phyloP scores from a whole-genome alignment of 1,284 basidiomycete genomes.

The Pascua guehoae region DNA sequence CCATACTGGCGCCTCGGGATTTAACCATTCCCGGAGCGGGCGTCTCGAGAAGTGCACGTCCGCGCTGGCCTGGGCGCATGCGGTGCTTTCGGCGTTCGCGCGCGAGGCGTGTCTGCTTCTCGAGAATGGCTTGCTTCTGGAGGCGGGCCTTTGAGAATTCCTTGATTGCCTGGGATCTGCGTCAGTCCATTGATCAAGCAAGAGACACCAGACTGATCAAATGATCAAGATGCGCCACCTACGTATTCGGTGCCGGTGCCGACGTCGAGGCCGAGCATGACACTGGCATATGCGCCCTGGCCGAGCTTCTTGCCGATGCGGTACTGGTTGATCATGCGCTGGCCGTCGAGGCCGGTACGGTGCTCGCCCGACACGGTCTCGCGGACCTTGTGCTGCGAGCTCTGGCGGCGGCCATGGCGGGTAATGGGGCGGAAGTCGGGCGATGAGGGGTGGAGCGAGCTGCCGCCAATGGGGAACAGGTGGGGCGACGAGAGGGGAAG shows the following conservation, averaged over 20 bases:
- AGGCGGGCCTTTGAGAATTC: conserved; percentile 50
- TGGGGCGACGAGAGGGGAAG: too few relatives aligned
- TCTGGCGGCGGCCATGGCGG: conserved; percentile 31
- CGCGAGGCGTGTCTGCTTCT: conserved; percentile 23
- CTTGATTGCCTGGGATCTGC: conserved; percentile 43
- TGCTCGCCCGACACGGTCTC: conserved; percentile 50
- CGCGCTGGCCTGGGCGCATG: not conserved
- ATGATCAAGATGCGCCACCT: conserved; percentile 14
- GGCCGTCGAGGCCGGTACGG: conserved; percentile 37
- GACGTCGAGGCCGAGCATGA: conserved; percentile 46
- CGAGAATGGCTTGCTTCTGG: conserved; percentile 36
- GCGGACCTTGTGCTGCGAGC: conserved; percentile 41
- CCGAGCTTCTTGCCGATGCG: conserved; percentile 46
- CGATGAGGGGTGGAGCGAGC: too few relatives aligned
- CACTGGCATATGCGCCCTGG: conserved; percentile 48
- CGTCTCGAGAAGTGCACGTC: not conserved
- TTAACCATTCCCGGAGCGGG: too few relatives aligned
- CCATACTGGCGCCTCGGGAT: not conserved
- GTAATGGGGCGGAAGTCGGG: too few relatives aligned
- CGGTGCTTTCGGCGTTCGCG: conserved; percentile 12
- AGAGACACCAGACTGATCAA: not conserved
- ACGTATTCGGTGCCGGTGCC: conserved; percentile 48
- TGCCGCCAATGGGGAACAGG: too few relatives aligned
- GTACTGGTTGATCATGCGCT: conserved; percentile 49
- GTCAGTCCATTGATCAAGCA: not conserved